phyloP scores from a whole-genome alignment of 805 yeast species.

The Brettanomyces custersianus region DNA sequence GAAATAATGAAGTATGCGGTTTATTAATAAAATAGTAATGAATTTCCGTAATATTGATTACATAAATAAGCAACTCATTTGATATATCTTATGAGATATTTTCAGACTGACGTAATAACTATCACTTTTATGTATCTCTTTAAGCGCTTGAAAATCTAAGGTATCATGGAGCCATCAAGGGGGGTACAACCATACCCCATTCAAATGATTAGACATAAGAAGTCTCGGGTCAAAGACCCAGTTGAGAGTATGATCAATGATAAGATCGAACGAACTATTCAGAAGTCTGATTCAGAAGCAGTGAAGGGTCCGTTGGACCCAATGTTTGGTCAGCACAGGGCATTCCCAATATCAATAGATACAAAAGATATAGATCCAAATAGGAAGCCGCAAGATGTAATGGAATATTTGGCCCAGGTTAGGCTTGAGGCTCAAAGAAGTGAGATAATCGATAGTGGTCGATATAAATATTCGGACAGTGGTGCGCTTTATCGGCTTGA shows the following conservation, averaged over 20 bases:
- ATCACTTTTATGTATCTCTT: too few relatives aligned
- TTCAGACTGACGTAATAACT: too few relatives aligned
- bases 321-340: slow-evolving; percentile 27
- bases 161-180: too few relatives aligned
- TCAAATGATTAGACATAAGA: too few relatives aligned
- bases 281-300: background rate
- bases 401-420: slow-evolving; percentile 26
- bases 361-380: slow-evolving; percentile 9
- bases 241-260: background rate
- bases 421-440: slow-evolving; percentile 18
- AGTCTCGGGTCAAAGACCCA: too few relatives aligned
- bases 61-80: too few relatives aligned
- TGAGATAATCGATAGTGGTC: slow-evolving; percentile 9
- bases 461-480: background rate
- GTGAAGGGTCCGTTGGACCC: slow-evolving; percentile 27
- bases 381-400: slow-evolving; percentile 17
- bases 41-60: too few relatives aligned
- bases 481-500: slow-evolving; percentile 1
- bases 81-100: too few relatives aligned
- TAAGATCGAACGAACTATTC: background rate
- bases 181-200: too few relatives aligned
- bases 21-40: too few relatives aligned
- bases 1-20: too few relatives aligned
- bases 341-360: slow-evolving; percentile 24
- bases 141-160: too few relatives aligned